A percentile compares a stretch with the other conserved stretches of the same genome.
Evolutionary conservation across 2,329 filamentous ascomycete species (phyloP).

Genomic region (Sclerotinia spermophila): DNA sequence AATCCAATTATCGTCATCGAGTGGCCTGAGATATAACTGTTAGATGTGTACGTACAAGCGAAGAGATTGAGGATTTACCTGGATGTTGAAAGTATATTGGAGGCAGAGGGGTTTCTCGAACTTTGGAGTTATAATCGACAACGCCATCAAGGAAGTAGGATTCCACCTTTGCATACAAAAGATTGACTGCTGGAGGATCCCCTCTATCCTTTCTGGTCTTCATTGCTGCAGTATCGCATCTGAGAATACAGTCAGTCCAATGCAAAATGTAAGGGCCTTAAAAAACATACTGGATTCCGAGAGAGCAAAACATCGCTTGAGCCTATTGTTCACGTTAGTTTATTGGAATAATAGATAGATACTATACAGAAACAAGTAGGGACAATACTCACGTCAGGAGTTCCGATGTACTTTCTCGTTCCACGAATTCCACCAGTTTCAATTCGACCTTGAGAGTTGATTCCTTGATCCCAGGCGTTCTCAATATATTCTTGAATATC

Average conservation of each 20-base stretch:
- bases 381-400: slow-evolving; percentile 63
- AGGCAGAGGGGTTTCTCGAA: slow-evolving; percentile 69
- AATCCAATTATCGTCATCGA: slow-evolving; percentile 87
- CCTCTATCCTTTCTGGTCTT: slow-evolving; percentile 41
- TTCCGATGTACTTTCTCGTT: slow-evolving; percentile 96
- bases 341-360: background rate
- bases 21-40: slow-evolving; percentile 56
- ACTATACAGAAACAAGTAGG: background rate
- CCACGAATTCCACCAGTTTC: slow-evolving; percentile 84
- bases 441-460: slow-evolving; percentile 67
- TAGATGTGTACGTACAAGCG: background rate
- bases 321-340: slow-evolving; percentile 48
- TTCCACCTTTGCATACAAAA: slow-evolving; percentile 66
- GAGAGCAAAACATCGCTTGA: slow-evolving; percentile 69
- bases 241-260: slow-evolving; percentile 32
- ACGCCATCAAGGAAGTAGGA: slow-evolving; percentile 66
- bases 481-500: slow-evolving; percentile 85
- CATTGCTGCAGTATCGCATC: slow-evolving; percentile 62
- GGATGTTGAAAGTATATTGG: slow-evolving; percentile 89
- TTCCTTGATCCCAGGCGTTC: slow-evolving; percentile 78
- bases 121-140: slow-evolving; percentile 51
- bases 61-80: slow-evolving; percentile 43
- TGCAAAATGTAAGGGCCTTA: background rate
- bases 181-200: slow-evolving; percentile 30
- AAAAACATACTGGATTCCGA: slow-evolving; percentile 59